These are phyloP conservation scores for Tricharina praecox DNA, from an alignment of 495 filamentous ascomycete species.

Conservation along the genomic window DNA sequence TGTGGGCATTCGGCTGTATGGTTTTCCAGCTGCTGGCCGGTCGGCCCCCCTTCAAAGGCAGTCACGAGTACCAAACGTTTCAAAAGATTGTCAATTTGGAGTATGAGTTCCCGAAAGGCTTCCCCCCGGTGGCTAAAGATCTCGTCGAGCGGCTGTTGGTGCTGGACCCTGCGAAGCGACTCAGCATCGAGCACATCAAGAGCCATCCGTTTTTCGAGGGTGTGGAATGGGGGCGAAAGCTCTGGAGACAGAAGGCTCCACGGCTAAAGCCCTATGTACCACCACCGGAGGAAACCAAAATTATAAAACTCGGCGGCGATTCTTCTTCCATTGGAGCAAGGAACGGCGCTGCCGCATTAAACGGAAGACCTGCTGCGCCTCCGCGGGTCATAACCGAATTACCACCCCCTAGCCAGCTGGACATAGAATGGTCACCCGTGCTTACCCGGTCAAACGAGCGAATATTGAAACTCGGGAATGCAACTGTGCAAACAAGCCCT, in stretches of 20 bases:
- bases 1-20: constrained; percentile 99
- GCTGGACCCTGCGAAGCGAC: constrained; percentile 65
- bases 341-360: constrained; percentile 11
- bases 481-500: constrained; percentile 63
- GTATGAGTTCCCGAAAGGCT: constrained; percentile 83
- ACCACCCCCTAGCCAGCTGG: constrained; percentile 85
- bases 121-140: constrained; percentile 75
- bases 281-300: constrained; percentile 51
- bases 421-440: constrained; percentile 98
- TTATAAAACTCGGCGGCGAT: constrained; percentile 53
- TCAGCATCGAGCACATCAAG: constrained; percentile 94
- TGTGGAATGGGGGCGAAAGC: constrained; percentile 59
- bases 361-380: constrained; percentile 32
- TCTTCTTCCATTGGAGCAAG: constrained; percentile 30
- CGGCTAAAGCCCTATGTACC: constrained; percentile 74
- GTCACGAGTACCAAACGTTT: constrained; percentile 94
- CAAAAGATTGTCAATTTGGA: constrained; percentile 93
- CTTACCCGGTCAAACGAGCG: constrained; percentile 78
- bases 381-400: constrained; percentile 86
- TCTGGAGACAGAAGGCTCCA: constrained; percentile 88
- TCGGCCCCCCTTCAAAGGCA: constrained; percentile 89
- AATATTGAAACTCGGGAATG: constrained; percentile 84
- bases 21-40: constrained; percentile 90
- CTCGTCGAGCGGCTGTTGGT: constrained; percentile 85
- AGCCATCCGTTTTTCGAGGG: constrained; percentile 96